These are phyloP conservation scores for Rubia balearica DNA, from an alignment of 305 asterid genomes.

Conservation along the genomic window DNA sequence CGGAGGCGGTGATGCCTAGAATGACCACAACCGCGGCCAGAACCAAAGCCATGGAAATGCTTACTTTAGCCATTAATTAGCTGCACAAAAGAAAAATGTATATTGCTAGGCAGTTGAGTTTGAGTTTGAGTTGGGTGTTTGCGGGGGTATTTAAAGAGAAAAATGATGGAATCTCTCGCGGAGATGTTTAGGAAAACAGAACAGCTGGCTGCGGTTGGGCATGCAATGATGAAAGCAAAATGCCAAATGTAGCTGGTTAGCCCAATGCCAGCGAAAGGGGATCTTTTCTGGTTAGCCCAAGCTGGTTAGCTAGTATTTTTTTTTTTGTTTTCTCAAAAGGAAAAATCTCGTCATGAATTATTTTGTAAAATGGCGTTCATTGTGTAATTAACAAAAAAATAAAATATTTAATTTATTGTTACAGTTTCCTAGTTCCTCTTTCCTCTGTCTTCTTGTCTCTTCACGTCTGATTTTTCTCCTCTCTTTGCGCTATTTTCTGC, in stretches of 20 bases:
- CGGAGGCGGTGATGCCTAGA: slow-evolving; percentile 15
- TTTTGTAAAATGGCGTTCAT: too few species aligned
- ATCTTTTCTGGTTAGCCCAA: neutral
- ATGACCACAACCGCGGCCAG: slow-evolving; percentile 10
- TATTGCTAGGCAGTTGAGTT: neutral
- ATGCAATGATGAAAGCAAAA: neutral
- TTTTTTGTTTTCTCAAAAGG: too few species aligned
- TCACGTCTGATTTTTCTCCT: too few species aligned
- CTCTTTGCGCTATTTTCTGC: too few species aligned
- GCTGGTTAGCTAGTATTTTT: too few species aligned
- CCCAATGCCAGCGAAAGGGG: neutral
- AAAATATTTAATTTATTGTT: too few species aligned
- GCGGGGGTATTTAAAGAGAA: too few species aligned
- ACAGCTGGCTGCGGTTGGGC: neutral
- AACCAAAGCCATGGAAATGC: slow-evolving; percentile 15
- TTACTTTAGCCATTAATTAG: slow-evolving; percentile 18
- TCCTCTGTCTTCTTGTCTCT: too few species aligned
- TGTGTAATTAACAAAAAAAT: too few species aligned
- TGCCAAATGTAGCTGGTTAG: neutral
- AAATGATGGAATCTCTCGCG: neutral
- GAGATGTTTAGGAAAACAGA: neutral
- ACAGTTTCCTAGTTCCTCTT: too few species aligned
- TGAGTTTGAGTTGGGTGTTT: too few species aligned
- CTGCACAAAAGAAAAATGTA: neutral
- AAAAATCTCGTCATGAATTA: too few species aligned